Evolutionary conservation across 768 basidiomycete genomes (phyloP), one percentile per base, ranked within the genome.

Genomic region (Panus rudis): DNA sequence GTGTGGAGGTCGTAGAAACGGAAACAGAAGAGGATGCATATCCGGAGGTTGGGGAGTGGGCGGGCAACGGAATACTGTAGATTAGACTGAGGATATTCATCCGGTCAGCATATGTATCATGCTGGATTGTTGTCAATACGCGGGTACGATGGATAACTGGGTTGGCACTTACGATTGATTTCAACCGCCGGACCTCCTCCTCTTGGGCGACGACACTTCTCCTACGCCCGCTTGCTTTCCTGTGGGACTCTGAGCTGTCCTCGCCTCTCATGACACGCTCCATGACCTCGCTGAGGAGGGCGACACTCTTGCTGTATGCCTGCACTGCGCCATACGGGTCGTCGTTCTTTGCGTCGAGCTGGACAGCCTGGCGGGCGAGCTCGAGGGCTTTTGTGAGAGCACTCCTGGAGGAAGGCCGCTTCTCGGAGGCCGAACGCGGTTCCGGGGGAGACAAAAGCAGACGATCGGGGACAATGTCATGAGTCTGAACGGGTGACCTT

Each of bases 71-170:
- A 61, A 92, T 89, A 61, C 79, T 84, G 68, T 92, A 92, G 49
- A 91, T 90, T 51, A 88, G 73, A 54, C 85, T 87, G 43, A 94
- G 75, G 57, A 93, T 92, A 56, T 87, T 85, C 84, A 94, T 91
- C 40, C 92, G 79, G 63, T 94, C 89, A 46, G 87, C 89, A 62
- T 94, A 94, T 7, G 92, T 93, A 63, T 94, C 92, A 59, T 93
- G 92, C 91, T 92, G 60, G 50, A 41, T 13, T 38, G 14, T 13
- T 8, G 30, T 39, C n/a, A 38, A 26, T 14, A 37, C 19, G 20
- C 20, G 28, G 35, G 17, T 19, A 23, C 22, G 32, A 21, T 16
- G 43, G 13, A 27, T 20, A 22, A 4, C 39, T 7, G 13, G 25
- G n/a, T 37, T 27, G 59, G 30, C n/a, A 72, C 90, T 68, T 64